Base-by-base conservation (phyloP, 2,329 filamentous ascomycete species). In the Orbilia javanica region DNA sequence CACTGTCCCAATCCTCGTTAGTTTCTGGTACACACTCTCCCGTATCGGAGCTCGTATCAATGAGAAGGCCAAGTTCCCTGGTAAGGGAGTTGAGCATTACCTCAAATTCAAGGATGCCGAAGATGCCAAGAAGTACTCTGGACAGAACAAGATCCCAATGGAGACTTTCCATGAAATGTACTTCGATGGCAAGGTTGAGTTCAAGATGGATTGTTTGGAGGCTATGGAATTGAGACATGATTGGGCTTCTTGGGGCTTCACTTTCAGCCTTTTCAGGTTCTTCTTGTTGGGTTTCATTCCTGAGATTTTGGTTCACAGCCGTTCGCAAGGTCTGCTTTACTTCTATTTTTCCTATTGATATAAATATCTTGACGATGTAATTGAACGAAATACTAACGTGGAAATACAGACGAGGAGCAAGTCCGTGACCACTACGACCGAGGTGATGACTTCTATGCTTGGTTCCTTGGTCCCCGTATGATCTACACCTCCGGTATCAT, bases 151-250 rank as follows among this genome's bases (percentile, higher is more conserved):
- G 86, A 93, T 96, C 79, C 91, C 93, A 68, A 91, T 96, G 87
- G 91, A 97, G 87, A 96, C 93, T 25, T 98, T 98, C 88, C 91
- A 96, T 84, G 94, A 97, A 86, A 97, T 95, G 92, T 98, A 97
- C 88, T 97, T 98, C 85, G 92, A 96, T 83, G 93, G 93, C 75
- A 90, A 97, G 74, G 94, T 97, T 80, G 93, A 97, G 82, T 95
- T 97, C 88, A 98, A 97, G 85, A 94, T 94, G 74, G 96, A 98
- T 85, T 89, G 88, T 82, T 88, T 98, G 79, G 95, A 98, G 83
- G 87, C 93, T 57, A 86, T 98, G 85, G 96, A 98, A 86, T 96
- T 96, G 87, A 89, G 96, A 83, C 95, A 98, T 84, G 96, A 99
- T 85, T 98, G 96, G 96, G 93, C 93, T 81, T 96, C 89, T 87